phyloP scores from a whole-genome alignment of 2,329 filamentous ascomycete genomes.

The Mollisia scopiformis region DNA sequence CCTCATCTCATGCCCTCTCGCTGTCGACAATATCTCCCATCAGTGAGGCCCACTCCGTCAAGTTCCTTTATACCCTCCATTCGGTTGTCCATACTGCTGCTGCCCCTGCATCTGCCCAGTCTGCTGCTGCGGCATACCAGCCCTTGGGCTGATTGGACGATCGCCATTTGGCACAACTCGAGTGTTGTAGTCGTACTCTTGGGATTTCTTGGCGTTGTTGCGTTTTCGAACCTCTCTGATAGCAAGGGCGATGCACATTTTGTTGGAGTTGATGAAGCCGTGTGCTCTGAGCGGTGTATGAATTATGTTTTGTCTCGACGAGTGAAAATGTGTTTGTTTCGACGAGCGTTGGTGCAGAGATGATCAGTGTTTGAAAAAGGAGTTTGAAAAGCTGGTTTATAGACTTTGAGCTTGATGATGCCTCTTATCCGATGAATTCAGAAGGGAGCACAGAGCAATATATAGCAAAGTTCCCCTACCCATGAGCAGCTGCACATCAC shows the following conservation, averaged over 20 bases:
- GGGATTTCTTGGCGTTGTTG: not conserved
- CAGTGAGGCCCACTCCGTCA: not conserved
- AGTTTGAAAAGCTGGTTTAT: too few relatives aligned
- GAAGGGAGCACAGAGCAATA: too few relatives aligned
- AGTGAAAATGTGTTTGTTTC: too few relatives aligned
- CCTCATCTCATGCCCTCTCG: not conserved
- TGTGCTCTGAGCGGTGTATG: too few relatives aligned
- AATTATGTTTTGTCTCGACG: too few relatives aligned
- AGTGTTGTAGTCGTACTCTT: not conserved
- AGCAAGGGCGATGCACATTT: not conserved
- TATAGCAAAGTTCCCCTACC: too few relatives aligned
- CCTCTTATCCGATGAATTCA: too few relatives aligned
- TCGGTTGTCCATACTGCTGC: not conserved
- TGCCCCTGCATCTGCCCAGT: not conserved
- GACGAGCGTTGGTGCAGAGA: too few relatives aligned
- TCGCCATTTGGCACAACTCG: not conserved
- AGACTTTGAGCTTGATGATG: too few relatives aligned
- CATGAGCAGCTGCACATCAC: too few relatives aligned
- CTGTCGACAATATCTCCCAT: not conserved
- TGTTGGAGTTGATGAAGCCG: too few relatives aligned
- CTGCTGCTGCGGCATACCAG: not conserved
- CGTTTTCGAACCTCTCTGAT: not conserved
- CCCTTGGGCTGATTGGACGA: not conserved
- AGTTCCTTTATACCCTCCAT: not conserved
- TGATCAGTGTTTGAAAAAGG: too few relatives aligned